A percentile compares a stretch with the other conserved stretches of the same genome.
Conservation (phyloP, 1,139 yeast species). For the Sugiyamaella sp. region DNA sequence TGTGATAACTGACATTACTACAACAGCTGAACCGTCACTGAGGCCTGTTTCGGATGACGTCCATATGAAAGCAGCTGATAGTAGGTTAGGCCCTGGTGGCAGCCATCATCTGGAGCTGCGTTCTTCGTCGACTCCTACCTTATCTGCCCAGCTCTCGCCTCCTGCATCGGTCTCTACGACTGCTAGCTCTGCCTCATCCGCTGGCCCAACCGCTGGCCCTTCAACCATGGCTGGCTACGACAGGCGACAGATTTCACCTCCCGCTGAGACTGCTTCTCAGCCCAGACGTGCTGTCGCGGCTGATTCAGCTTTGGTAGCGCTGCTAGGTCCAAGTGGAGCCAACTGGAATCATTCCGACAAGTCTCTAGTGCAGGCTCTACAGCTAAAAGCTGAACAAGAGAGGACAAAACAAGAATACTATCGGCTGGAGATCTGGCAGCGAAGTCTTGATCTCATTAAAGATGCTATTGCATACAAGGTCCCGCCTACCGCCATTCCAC, state of each 20-base stretch:
- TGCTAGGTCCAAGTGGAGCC: constrained; percentile 57
- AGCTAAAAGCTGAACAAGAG: constrained; percentile 75
- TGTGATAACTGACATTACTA: constrained; percentile 8
- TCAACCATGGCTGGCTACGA: neutral
- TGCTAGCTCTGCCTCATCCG: neutral
- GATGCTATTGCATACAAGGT: constrained; percentile 65
- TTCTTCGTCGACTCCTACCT: neutral
- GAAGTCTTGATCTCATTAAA: constrained; percentile 63
- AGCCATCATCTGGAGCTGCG: constrained; percentile 13
- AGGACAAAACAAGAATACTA: constrained; percentile 81
- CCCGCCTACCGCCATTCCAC: constrained; percentile 67
- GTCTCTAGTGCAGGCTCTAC: constrained; percentile 63
- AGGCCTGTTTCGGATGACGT: neutral
- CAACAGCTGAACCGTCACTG: neutral
- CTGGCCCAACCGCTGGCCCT: neutral
- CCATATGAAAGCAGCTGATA: constrained; percentile 4
- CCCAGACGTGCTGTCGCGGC: neutral
- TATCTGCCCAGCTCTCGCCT: too few relatives aligned
- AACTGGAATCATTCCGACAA: constrained; percentile 65
- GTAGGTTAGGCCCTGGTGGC: constrained; percentile 8
- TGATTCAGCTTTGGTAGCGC: constrained; percentile 34
- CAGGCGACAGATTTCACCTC: neutral
- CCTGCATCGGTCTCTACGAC: too few relatives aligned
- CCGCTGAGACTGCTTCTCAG: neutral
- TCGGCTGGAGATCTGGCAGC: constrained; percentile 62